A percentile compares a stretch with the other conserved stretches of the same genome.
phyloP scores from a whole-genome alignment of 1,284 basidiomycete species.

The Leccinum solheimii region DNA sequence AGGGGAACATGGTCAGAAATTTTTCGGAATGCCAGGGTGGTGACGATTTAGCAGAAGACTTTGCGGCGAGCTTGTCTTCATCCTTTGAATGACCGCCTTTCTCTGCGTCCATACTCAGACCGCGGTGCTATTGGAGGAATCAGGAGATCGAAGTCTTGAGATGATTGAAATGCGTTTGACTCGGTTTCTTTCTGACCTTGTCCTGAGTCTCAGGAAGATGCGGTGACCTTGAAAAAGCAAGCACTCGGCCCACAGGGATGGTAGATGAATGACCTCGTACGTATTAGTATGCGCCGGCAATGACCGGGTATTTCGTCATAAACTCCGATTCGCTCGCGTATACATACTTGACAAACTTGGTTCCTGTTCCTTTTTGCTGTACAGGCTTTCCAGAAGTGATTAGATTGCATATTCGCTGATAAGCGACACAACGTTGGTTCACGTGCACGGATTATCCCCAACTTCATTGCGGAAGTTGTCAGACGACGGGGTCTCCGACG shows the following conservation, averaged over 20 bases:
- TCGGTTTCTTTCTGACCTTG: neutral
- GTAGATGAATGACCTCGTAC: neutral
- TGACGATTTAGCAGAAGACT: neutral
- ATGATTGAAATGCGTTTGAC: neutral
- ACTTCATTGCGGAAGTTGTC: neutral
- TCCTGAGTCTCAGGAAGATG: constrained; percentile 11
- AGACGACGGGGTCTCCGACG: neutral
- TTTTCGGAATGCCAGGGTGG: constrained; percentile 3
- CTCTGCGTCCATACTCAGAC: constrained; percentile 1
- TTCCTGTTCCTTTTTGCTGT: no score
- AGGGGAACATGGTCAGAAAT: constrained; percentile 40
- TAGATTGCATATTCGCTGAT: neutral
- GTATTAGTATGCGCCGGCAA: neutral
- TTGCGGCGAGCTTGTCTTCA: neutral
- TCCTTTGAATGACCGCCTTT: neutral
- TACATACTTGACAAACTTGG: no score
- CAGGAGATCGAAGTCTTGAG: neutral
- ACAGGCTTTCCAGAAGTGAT: neutral
- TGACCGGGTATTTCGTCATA: neutral
- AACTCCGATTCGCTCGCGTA: neutral
- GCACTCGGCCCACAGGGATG: no score
- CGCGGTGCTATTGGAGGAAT: neutral
- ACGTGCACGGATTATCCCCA: neutral
- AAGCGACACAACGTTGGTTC: neutral
- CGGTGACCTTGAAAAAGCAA: neutral